Conservation (phyloP, 441 rosid species). For the Hypseocharis bilobata region DNA sequence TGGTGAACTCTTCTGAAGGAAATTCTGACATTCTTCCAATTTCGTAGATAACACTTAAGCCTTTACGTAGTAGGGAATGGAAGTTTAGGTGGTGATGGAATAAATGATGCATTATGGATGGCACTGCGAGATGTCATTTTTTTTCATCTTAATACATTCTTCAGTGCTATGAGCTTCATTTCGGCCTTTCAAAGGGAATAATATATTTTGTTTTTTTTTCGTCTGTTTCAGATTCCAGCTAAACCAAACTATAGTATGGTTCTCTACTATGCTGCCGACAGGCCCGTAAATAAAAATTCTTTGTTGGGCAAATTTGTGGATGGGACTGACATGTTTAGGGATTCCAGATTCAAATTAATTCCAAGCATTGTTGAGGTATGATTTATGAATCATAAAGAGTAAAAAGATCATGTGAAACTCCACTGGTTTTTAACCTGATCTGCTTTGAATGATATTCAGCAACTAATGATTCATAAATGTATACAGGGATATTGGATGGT, state of each 20-base stretch:
- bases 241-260: constrained; percentile 82
- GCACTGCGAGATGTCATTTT: constrained; percentile 5
- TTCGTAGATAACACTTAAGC: no score
- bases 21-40: no score
- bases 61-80: background rate
- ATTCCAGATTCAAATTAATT: constrained; percentile 74
- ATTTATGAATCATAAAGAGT: background rate
- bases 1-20: no score
- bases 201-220: constrained; percentile 2
- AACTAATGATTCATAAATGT: constrained; percentile 5
- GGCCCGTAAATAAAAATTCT: constrained; percentile 60
- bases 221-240: constrained; percentile 60
- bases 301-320: constrained; percentile 64
- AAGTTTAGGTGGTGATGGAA: background rate
- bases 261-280: constrained; percentile 65
- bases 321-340: constrained; percentile 66
- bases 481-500: constrained; percentile 93
- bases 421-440: constrained; percentile 8
- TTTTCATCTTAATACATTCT: constrained; percentile 6
- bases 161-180: constrained; percentile 8
- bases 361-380: constrained; percentile 74
- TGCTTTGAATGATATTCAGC: constrained; percentile 1
- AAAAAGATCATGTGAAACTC: background rate
- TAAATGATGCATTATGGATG: background rate
- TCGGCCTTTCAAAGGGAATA: constrained; percentile 7